Evolutionary conservation across 306 rosid species (phyloP).

Genomic region (Inga oerstediana): DNA sequence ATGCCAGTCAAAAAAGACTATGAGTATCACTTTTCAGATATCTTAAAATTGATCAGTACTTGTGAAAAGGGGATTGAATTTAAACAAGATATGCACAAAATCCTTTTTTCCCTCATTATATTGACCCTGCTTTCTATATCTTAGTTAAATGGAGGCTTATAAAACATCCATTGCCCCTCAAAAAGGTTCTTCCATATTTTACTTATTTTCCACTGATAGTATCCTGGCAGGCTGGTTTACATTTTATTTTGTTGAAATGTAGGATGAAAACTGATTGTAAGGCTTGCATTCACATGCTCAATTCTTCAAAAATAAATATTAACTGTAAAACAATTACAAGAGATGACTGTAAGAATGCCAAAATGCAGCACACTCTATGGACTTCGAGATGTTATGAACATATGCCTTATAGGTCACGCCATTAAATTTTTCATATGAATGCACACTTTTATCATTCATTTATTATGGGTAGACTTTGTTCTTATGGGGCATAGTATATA

Average conservation of each 20-base stretch:
- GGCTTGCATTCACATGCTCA: not conserved
- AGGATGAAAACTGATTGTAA: not conserved
- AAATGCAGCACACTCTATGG: not conserved
- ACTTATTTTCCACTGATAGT: not conserved
- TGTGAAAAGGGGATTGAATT: not conserved
- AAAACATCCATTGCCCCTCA: constrained; percentile 13
- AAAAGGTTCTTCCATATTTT: not conserved
- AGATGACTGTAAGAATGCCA: not conserved
- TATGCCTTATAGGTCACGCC: too few relatives aligned
- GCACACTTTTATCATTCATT: too few relatives aligned
- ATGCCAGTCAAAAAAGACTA: not conserved
- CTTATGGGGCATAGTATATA: too few relatives aligned
- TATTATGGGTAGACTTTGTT: too few relatives aligned
- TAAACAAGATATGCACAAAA: not conserved
- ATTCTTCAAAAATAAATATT: not conserved
- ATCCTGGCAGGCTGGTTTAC: constrained; percentile 16
- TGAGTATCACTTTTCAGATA: not conserved
- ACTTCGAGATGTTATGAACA: not conserved
- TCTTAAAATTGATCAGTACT: constrained; percentile 2
- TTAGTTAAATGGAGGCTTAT: not conserved
- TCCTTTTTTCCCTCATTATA: not conserved
- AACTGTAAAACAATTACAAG: not conserved
- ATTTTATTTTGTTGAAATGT: not conserved
- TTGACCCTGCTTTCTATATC: not conserved
- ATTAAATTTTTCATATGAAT: too few relatives aligned